A percentile compares a stretch with the other conserved stretches of the same genome.
Conservation (phyloP, 129 eudicot species). For the Lonicera japonica region DNA sequence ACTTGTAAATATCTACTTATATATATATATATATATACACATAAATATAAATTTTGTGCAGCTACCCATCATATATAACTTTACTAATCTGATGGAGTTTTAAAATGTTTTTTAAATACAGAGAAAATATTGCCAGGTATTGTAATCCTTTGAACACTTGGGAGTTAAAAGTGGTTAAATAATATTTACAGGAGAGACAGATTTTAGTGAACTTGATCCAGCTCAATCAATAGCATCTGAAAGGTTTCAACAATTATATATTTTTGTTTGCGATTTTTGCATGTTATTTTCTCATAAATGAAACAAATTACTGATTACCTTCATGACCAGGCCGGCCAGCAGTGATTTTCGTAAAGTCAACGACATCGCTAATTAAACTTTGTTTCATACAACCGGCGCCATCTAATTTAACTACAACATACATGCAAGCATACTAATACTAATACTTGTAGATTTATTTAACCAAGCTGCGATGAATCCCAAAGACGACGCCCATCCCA, state of each 20-base stretch:
- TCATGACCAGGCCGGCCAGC: conserved; percentile 11
- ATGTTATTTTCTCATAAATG: not conserved
- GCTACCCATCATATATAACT: conserved; percentile 9
- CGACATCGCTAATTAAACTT: not conserved
- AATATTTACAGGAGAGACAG: not conserved
- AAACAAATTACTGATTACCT: not conserved
- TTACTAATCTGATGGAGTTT: conserved; percentile 1
- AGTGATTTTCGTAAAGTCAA: not conserved
- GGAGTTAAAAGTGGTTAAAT: not conserved
- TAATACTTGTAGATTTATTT: not conserved
- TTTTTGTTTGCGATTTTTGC: too few species aligned
- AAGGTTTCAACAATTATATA: too few species aligned
- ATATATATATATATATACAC: too few species aligned
- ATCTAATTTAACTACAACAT: too few species aligned
- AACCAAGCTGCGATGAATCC: conserved; percentile 2
- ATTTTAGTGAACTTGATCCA: too few species aligned
- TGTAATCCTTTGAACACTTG: not conserved
- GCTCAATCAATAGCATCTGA: too few species aligned
- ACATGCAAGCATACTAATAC: not conserved
- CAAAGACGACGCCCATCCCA: too few species aligned
- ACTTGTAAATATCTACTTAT: conserved; percentile 12
- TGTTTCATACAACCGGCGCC: not conserved
- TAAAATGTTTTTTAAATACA: not conserved
- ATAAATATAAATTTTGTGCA: conserved; percentile 31
- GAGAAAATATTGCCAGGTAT: not conserved